Evolutionary conservation across 2,329 filamentous ascomycete genomes (phyloP), one percentile per base, ranked within the genome.

Genomic region (Xylariales sp.): DNA sequence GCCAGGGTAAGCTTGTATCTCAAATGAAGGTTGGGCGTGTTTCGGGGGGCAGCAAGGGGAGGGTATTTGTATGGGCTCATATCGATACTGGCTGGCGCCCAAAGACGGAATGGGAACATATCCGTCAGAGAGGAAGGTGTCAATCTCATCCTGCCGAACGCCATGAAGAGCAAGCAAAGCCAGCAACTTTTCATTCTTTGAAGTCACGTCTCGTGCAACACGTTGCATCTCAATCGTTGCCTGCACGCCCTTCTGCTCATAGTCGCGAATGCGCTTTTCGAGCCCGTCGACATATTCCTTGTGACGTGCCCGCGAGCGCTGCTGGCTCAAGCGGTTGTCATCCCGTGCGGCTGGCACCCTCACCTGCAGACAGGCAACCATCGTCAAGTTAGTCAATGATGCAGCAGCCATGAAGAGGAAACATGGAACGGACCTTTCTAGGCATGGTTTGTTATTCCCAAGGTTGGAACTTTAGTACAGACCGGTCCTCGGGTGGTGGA

Each of bases 191-290:
- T 56, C 56, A 44, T 78, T 78, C 46, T 74, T 69, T 20, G 62
- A 49, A 13, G 65, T 67, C 14, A 78, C 71, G 38, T 56, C 60
- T 16, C 70, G 65, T 5, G 74, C 74, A 1, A 69, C 70, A 19
- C 60, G 62, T 52, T 78, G 75, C 67, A 79, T 72, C 50, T 73
- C 69, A 10, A 69, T 48, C 3, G 69, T 70, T 5, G 74, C 74
- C 38, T 66, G 61, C 13, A 70, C 62, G 16, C 68, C 72, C 5
- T 55, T 60, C n/a, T 54, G 56, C 56, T 76, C 70, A 50, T 68
- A 70, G 19, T 69, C 67, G 15, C 61, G 60, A 23, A 78, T 44
- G 29, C 63, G 63, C 16, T 50, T 56, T 49, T 74, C 69, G 42
- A 79, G 58, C 12, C 61, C 61, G 35, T 68, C 63, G 40, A 76